Evolutionary conservation across 108 stramenopile species (phyloP).

Genomic region (Cyclotella choctawhatcheeana): DNA sequence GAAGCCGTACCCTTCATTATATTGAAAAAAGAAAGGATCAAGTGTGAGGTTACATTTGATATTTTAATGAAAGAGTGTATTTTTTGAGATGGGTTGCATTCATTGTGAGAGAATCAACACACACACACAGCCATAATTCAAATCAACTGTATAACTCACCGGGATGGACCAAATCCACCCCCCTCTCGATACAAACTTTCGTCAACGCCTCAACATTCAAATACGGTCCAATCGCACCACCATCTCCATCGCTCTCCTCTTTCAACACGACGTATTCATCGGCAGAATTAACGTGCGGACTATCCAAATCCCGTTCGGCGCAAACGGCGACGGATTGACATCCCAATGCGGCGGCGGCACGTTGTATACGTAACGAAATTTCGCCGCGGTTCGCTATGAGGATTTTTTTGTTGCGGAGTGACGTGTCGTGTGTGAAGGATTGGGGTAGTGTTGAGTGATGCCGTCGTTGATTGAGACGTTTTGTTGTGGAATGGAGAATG

Average conservation of each 20-base stretch:
- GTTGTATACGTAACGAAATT: constrained; percentile 89
- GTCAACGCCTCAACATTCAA: constrained; percentile 58
- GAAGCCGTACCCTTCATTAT: constrained; percentile 77
- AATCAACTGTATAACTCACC: constrained; percentile 25
- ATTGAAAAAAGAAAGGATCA: not conserved
- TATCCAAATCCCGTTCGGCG: constrained; percentile 78
- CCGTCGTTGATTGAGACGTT: not conserved
- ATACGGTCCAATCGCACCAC: constrained; percentile 70
- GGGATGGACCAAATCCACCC: constrained; percentile 76
- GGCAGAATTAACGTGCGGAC: constrained; percentile 72
- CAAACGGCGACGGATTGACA: constrained; percentile 86
- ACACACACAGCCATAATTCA: not conserved
- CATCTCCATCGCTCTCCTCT: too few relatives aligned
- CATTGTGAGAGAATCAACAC: not conserved
- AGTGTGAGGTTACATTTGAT: not conserved
- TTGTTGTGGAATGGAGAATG: not conserved
- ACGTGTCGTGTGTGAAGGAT: constrained; percentile 37
- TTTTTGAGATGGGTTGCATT: too few relatives aligned
- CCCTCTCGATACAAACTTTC: constrained; percentile 55
- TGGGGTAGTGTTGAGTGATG: constrained; percentile 24
- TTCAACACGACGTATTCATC: constrained; percentile 66
- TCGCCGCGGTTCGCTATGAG: constrained; percentile 97
- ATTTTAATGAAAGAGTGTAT: too few relatives aligned
- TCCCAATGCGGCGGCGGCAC: constrained; percentile 82
- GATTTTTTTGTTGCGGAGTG: constrained; percentile 63